phyloP scores from a whole-genome alignment of 495 filamentous ascomycete genomes.

The Cladorrhinum samala region DNA sequence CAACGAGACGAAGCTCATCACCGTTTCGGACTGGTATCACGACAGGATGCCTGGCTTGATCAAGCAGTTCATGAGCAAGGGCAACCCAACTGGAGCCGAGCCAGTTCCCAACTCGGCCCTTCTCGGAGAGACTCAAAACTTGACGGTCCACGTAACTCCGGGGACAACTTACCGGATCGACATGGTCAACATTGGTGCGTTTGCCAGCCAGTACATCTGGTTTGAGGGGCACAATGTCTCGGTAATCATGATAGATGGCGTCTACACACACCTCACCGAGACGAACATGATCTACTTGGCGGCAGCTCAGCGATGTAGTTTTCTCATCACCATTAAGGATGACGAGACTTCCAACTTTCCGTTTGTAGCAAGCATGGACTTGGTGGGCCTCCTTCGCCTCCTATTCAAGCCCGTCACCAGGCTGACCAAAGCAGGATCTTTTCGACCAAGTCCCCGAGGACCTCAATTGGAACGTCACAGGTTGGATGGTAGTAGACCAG shows the following conservation, averaged over 20 bases:
- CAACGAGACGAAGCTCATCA: slow-evolving; percentile 60
- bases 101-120: slow-evolving; percentile 61
- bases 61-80: slow-evolving; percentile 48
- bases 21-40: slow-evolving; percentile 64
- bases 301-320: slow-evolving; percentile 64
- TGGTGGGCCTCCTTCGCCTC: slow-evolving; percentile 31
- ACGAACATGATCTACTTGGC: slow-evolving; percentile 59
- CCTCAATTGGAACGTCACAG: slow-evolving; percentile 71
- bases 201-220: slow-evolving; percentile 63
- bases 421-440: slow-evolving; percentile 26
- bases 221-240: slow-evolving; percentile 66
- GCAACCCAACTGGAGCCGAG: slow-evolving; percentile 56
- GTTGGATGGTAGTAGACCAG: slow-evolving; percentile 71
- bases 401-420: not conserved
- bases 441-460: slow-evolving; percentile 60
- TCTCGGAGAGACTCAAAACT: slow-evolving; percentile 61
- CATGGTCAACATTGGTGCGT: slow-evolving; percentile 66
- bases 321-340: slow-evolving; percentile 62
- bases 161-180: slow-evolving; percentile 78
- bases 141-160: slow-evolving; percentile 48
- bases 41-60: slow-evolving; percentile 55
- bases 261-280: slow-evolving; percentile 52
- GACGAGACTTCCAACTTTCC: slow-evolving; percentile 60
- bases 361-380: slow-evolving; percentile 58
- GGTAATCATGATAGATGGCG: slow-evolving; percentile 51